These are phyloP conservation scores for Fusarium secorum DNA, from an alignment of 2,329 filamentous ascomycete genomes.

Conservation along the genomic window DNA sequence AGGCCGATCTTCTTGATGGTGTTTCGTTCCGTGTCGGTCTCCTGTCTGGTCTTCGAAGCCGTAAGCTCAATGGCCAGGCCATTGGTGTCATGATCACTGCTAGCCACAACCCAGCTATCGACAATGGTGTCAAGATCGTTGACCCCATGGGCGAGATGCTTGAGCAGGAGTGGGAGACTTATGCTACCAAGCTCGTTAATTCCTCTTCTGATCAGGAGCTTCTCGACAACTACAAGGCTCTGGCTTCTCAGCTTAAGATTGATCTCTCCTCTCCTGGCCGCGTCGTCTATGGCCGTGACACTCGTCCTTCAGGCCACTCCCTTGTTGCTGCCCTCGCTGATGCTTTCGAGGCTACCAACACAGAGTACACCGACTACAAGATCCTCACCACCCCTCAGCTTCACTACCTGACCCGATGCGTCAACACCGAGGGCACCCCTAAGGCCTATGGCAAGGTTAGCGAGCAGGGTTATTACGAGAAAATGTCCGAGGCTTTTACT, in stretches of 20 bases:
- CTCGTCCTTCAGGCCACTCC: constrained; percentile 86
- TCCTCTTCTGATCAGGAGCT: constrained; percentile 77
- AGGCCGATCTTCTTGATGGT: constrained; percentile 82
- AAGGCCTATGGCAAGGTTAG: constrained; percentile 89
- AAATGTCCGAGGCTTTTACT: constrained; percentile 85
- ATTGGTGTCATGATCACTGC: constrained; percentile 98
- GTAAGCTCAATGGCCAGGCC: constrained; percentile 86
- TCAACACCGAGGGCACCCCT: constrained; percentile 89
- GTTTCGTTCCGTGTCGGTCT: constrained; percentile 93
- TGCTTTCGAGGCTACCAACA: constrained; percentile 77
- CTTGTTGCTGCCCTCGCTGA: constrained; percentile 82
- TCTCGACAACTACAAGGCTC: constrained; percentile 75
- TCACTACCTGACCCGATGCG: constrained; percentile 93
- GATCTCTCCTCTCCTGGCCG: constrained; percentile 74
- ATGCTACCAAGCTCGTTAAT: constrained; percentile 91
- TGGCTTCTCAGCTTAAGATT: constrained; percentile 79
- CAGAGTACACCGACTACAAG: constrained; percentile 84
- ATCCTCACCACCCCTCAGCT: constrained; percentile 96
- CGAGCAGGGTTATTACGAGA: constrained; percentile 94
- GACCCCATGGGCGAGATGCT: constrained; percentile 99
- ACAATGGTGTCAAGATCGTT: constrained; percentile 95
- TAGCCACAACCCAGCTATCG: constrained; percentile 87
- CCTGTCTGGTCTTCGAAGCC: constrained; percentile 85
- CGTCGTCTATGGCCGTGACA: constrained; percentile 92
- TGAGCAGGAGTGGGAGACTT: constrained; percentile 91